These are phyloP conservation scores for Saccharomycopsis javanensis DNA, from an alignment of 805 yeast species.

Conservation along the genomic window DNA sequence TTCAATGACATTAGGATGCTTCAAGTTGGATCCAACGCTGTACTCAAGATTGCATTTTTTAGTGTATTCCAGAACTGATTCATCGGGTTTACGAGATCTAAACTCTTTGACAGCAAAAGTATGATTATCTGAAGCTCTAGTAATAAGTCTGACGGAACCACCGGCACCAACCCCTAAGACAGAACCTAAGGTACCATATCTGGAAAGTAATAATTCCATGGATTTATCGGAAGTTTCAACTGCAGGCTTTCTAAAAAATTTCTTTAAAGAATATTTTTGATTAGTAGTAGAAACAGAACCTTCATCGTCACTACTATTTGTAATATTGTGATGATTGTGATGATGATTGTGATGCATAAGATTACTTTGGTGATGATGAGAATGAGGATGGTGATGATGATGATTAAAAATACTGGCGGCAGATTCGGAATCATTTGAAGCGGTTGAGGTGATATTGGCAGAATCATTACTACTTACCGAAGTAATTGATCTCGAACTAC, in stretches of 20 bases:
- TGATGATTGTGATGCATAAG: background rate
- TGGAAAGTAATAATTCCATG: constrained; percentile 43
- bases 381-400: background rate
- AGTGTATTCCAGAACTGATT: constrained; percentile 67
- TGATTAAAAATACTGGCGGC: background rate
- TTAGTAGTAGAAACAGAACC: constrained; percentile 16
- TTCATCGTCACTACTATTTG: constrained; percentile 37
- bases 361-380: background rate
- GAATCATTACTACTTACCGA: background rate
- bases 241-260: constrained; percentile 47
- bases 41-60: constrained; percentile 83
- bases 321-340: background rate
- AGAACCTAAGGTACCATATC: constrained; percentile 68
- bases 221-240: constrained; percentile 15
- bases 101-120: constrained; percentile 81
- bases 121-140: constrained; percentile 56
- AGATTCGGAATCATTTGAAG: background rate
- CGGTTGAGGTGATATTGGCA: background rate
- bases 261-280: constrained; percentile 33
- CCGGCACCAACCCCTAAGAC: constrained; percentile 82
- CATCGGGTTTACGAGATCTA: constrained; percentile 61
- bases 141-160: constrained; percentile 68
- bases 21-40: constrained; percentile 74
- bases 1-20: constrained; percentile 72
- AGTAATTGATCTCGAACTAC: background rate